Percentiles rank a stretch among this genome's conserved stretches.
Conservation (phyloP, 106 monocot genomes). For the Dactylorhiza incarnata region DNA sequence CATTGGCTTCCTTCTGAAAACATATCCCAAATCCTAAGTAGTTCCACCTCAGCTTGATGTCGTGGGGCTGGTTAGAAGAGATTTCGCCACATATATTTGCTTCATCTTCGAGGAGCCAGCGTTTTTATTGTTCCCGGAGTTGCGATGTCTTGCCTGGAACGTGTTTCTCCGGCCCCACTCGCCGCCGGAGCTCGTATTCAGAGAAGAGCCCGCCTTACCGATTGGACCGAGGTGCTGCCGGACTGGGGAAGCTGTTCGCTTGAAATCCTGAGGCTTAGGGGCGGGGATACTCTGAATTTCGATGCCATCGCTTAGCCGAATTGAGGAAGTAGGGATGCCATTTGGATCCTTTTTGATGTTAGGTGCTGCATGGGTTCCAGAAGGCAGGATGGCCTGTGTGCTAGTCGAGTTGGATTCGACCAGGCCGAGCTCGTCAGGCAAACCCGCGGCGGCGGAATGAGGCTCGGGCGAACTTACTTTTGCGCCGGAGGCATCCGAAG, state of each 20-base stretch:
- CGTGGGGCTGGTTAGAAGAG: conserved; percentile 21
- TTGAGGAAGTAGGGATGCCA: not conserved
- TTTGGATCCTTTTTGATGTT: conserved; percentile 20
- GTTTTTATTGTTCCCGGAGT: conserved; percentile 36
- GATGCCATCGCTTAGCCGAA: conserved; percentile 4
- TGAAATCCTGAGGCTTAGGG: too few species aligned
- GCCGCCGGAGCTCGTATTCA: conserved; percentile 27
- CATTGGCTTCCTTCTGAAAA: too few species aligned
- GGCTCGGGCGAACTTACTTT: conserved; percentile 28
- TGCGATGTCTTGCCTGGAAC: conserved; percentile 49
- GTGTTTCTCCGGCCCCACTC: conserved; percentile 67
- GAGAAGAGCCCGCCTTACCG: conserved; percentile 9
- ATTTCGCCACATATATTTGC: conserved; percentile 93
- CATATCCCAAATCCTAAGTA: too few species aligned
- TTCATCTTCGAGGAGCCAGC: conserved; percentile 54
- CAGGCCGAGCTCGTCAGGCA: conserved; percentile 38
- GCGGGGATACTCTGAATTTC: not conserved
- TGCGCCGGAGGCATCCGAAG: conserved; percentile 13
- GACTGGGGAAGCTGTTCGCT: conserved; percentile 7
- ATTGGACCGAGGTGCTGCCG: conserved; percentile 33
- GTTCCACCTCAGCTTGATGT: not conserved
- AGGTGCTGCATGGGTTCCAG: conserved; percentile 13
- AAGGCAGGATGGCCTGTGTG: conserved; percentile 14
- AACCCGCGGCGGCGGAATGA: conserved; percentile 7
- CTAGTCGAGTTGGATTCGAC: conserved; percentile 18